Evolutionary conservation across 2,329 filamentous ascomycete genomes (phyloP), one percentile per base, ranked within the genome.

Genomic region (Pseudocercospora cruenta): DNA sequence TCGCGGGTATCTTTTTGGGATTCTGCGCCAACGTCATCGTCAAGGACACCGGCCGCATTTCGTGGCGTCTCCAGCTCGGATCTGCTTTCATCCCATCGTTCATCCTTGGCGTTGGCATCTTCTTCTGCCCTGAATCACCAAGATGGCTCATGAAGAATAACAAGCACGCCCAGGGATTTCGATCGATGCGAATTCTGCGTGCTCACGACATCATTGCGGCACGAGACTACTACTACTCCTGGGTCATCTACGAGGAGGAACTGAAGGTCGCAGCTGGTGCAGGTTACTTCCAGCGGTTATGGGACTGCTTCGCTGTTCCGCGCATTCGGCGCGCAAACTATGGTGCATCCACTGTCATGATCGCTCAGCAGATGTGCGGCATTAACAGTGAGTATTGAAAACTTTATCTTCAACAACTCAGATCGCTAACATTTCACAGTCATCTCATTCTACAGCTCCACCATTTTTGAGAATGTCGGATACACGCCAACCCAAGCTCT

Each of bases 51-150:
- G 86, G 86, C n/a, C 72, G 73, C 2, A 85, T 85, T 33, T 81
- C 90, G 67, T 91, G 90, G 89, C 85, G 89, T 26, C 79, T 91
- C 47, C 90, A 90, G 60, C 85, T 92, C 79, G 87, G 84, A 6
- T 90, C 87, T 2, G 88, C 90, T 9, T 84, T 90, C 76, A 81
- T 79, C 33, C 78, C 78, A 19, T 74, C 78, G 9, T 73, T 80
- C 65, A 71, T 78, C 63, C 73, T 80, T 4, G 67, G 68, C 3
- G 39, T 53, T 31, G 74, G 74, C 24, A 76, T 80, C 60, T 79
- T 63, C 61, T 76, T 79, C 69, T 78, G 74, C 63, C 72, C 74
- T 58, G 83, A 85, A 65, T 82, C 79, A 2, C 82, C 82, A 24
- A 75, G 82, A 70, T 84, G 82, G 83, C 77, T 83, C 22, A 85